A percentile compares a stretch with the other conserved stretches of the same genome.
Evolutionary conservation across 805 yeast species (phyloP).

Genomic region (Saccharomycopsis fodiens): DNA sequence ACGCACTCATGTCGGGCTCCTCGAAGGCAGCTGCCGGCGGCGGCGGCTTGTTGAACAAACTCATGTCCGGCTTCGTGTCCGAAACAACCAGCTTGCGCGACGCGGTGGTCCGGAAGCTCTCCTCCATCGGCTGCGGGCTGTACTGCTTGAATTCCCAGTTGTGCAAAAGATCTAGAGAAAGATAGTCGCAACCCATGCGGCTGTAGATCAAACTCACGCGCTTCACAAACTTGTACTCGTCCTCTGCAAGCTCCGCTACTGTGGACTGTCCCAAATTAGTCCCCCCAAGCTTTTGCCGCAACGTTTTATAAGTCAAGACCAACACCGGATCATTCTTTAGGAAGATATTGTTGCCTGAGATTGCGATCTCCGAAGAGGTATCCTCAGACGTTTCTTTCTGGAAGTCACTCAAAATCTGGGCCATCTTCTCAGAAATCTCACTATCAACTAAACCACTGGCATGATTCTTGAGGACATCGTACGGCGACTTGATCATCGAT

Average conservation of each 20-base stretch:
- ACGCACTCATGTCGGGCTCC: conserved; percentile 67
- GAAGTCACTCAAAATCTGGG: neutral
- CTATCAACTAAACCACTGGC: conserved; percentile 5
- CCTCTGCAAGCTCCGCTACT: conserved; percentile 28
- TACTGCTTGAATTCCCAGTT: conserved; percentile 53
- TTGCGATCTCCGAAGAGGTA: conserved; percentile 9
- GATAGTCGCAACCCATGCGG: conserved; percentile 87
- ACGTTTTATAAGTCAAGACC: conserved; percentile 51
- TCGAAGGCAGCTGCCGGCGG: conserved; percentile 44
- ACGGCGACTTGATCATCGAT: conserved; percentile 54
- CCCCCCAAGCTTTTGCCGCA: conserved; percentile 42
- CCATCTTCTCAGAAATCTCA: neutral
- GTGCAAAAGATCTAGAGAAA: conserved; percentile 53
- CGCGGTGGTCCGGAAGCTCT: neutral
- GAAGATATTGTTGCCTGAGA: conserved; percentile 32
- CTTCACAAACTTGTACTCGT: conserved; percentile 55
- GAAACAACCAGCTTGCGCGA: neutral
- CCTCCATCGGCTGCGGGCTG: neutral
- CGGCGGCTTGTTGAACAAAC: conserved; percentile 22
- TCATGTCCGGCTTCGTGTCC: neutral
- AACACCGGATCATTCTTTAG: conserved; percentile 78
- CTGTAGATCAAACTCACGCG: conserved; percentile 61
- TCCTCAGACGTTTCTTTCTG: conserved; percentile 9
- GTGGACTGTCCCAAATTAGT: conserved; percentile 29
- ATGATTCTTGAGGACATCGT: conserved; percentile 12